These are phyloP conservation scores for Psophocarpus tetragonolobus DNA, from an alignment of 306 rosid species.

Conservation along the genomic window DNA sequence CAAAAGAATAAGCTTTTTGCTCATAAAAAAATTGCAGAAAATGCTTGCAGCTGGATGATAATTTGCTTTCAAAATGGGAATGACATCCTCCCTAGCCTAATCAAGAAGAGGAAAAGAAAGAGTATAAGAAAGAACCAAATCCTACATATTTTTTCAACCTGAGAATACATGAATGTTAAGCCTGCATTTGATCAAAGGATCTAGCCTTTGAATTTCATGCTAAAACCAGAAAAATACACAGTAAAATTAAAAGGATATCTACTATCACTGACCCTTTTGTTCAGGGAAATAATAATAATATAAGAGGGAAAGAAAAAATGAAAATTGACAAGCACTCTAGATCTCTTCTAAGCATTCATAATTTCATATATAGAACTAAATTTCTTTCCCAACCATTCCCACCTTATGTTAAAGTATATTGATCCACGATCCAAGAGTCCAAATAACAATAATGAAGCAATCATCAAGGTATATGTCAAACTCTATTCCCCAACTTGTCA, in stretches of 20 bases:
- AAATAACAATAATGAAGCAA: constrained; percentile 22
- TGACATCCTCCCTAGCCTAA: background rate
- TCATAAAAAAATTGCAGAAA: background rate
- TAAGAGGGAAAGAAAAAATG: background rate
- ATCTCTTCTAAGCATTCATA: background rate
- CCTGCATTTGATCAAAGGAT: background rate
- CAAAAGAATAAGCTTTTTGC: background rate
- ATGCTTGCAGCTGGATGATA: background rate
- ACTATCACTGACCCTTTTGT: background rate
- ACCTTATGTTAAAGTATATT: background rate
- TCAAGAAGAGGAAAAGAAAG: background rate
- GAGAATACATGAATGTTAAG: background rate
- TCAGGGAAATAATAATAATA: background rate
- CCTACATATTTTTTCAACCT: constrained; percentile 1
- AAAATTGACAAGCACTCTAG: background rate
- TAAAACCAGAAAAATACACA: background rate
- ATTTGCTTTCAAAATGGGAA: background rate
- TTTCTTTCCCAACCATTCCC: constrained; percentile 14
- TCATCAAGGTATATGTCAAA: constrained; percentile 19
- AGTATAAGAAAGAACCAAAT: background rate
- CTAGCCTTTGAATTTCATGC: background rate
- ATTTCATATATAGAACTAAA: background rate
- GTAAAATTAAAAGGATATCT: background rate
- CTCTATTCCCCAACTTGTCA: background rate
- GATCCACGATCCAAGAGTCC: background rate